Evolutionary conservation across 306 rosid species (phyloP).

Genomic region (Mimosa pudica): DNA sequence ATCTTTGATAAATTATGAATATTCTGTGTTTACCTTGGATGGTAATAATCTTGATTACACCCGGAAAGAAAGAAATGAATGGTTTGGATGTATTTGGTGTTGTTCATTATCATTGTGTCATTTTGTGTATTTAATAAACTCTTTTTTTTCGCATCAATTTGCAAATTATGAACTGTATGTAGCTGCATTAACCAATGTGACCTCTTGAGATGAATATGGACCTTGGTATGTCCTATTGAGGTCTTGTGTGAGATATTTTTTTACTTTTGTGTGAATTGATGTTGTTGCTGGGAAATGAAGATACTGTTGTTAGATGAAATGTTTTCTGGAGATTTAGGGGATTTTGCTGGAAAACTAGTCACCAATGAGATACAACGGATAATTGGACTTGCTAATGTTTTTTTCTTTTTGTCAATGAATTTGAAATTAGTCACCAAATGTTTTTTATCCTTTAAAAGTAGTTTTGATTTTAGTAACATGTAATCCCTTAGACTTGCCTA

Average conservation of each 20-base stretch:
- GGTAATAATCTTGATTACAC: conserved; percentile 23
- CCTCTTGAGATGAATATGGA: background rate
- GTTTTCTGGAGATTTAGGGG: background rate
- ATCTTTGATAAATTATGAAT: conserved; percentile 35
- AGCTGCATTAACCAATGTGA: background rate
- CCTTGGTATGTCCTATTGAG: background rate
- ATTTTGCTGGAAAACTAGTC: conserved; percentile 17
- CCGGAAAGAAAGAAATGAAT: conserved; percentile 8
- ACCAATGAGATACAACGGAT: conserved; percentile 3
- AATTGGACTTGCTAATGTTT: conserved; percentile 18
- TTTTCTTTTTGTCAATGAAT: conserved; percentile 15
- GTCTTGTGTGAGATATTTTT: conserved; percentile 10
- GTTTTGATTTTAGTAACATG: conserved; percentile 18
- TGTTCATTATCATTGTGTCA: background rate
- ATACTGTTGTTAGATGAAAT: conserved; percentile 10
- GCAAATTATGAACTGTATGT: background rate
- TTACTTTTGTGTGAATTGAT: conserved; percentile 19
- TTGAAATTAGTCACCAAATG: background rate
- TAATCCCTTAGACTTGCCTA: background rate
- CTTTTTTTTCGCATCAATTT: background rate
- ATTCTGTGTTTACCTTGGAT: conserved; percentile 30
- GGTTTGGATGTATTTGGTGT: background rate
- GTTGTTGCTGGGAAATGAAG: conserved; percentile 10
- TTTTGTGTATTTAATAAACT: background rate
- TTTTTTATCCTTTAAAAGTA: background rate